Percentiles rank a stretch among this genome's conserved stretches.
phyloP scores from a whole-genome alignment of 148 eudicot species.

The Polygonum maritimum region DNA sequence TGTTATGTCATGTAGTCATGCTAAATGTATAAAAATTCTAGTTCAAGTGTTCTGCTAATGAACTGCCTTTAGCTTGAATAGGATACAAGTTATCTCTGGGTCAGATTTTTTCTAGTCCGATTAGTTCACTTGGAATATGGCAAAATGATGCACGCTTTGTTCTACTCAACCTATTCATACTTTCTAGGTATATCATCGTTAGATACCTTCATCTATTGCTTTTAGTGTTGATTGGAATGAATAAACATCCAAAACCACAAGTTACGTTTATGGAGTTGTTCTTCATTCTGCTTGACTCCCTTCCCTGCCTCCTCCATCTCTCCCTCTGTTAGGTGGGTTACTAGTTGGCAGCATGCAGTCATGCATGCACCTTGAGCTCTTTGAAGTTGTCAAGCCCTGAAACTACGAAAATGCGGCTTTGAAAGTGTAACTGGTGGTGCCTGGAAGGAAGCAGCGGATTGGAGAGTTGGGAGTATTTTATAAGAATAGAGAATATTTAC shows the following conservation, averaged over 20 bases:
- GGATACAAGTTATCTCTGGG: neutral
- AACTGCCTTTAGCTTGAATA: neutral
- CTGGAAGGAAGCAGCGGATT: neutral
- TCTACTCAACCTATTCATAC: too few species aligned
- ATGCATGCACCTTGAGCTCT: neutral
- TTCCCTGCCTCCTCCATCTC: neutral
- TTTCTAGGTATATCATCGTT: too few species aligned
- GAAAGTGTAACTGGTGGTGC: neutral
- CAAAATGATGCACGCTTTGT: neutral
- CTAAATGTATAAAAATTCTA: constrained; percentile 1
- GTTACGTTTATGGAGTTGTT: neutral
- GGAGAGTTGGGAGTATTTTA: neutral
- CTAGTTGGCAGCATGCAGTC: neutral
- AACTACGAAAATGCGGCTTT: constrained; percentile 1
- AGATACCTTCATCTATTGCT: neutral
- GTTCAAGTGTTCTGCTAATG: neutral
- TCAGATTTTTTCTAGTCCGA: neutral
- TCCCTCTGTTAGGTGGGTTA: neutral
- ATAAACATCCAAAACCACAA: neutral
- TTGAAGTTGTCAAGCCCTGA: neutral
- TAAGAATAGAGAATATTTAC: neutral
- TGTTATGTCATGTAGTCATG: neutral
- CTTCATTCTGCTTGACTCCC: neutral
- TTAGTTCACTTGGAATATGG: neutral
- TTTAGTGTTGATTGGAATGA: neutral